Percentiles rank a stretch among this genome's conserved stretches.
These are phyloP conservation scores for Cicer cuneatum DNA, from an alignment of 306 rosid species.

Conservation along the genomic window DNA sequence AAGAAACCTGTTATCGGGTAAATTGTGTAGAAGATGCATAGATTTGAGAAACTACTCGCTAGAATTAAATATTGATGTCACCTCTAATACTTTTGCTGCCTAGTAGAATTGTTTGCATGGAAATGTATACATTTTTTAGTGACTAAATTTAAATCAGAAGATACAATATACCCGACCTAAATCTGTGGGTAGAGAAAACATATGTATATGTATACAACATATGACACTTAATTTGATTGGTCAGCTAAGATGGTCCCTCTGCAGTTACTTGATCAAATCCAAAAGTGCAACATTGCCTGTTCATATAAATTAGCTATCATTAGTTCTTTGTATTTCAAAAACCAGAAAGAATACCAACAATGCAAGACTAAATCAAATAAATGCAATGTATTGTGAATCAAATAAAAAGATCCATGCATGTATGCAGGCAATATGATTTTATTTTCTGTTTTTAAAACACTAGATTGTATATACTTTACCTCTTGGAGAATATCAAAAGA, in stretches of 20 bases:
- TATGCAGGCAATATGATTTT: background rate
- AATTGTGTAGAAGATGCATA: too few species aligned
- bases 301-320: conserved; percentile 41
- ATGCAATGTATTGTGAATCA: conserved; percentile 7
- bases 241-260: conserved; percentile 32
- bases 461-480: conserved; percentile 50
- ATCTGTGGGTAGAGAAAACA: conserved; percentile 30
- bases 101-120: background rate
- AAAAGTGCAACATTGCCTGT: conserved; percentile 94
- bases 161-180: conserved; percentile 25
- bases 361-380: conserved; percentile 31
- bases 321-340: conserved; percentile 2
- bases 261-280: conserved; percentile 65
- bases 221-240: conserved; percentile 27
- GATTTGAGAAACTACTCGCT: too few species aligned
- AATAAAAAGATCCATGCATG: background rate
- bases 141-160: conserved; percentile 37
- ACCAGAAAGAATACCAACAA: conserved; percentile 23
- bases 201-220: conserved; percentile 34
- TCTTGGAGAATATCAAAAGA: conserved; percentile 59
- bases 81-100: too few species aligned
- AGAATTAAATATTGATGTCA: too few species aligned
- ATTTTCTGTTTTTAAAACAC: background rate
- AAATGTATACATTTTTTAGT: conserved; percentile 35
- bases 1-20: too few species aligned